Evolutionary conservation across 495 filamentous ascomycete species (phyloP).

Genomic region (Astrothelium subdiscretum): DNA sequence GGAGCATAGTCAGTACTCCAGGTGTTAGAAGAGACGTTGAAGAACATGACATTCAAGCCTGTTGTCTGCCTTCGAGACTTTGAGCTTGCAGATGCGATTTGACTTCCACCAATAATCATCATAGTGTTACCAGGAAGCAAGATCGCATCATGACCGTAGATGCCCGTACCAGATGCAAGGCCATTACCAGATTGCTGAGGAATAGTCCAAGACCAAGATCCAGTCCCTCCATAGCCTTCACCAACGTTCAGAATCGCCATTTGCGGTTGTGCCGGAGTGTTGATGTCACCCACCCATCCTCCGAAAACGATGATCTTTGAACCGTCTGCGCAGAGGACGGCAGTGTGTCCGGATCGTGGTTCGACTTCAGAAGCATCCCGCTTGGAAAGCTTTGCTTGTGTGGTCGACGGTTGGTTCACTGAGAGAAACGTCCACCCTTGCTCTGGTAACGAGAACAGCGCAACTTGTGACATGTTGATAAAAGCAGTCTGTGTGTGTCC

Average conservation of each 20-base stretch:
- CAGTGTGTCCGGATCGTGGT: conserved; percentile 75
- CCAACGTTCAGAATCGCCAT: conserved; percentile 64
- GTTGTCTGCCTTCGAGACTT: conserved; percentile 21
- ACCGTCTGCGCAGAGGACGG: conserved; percentile 68
- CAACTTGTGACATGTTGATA: conserved; percentile 85
- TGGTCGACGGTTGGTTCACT: conserved; percentile 36
- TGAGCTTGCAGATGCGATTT: conserved; percentile 42
- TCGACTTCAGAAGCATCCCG: conserved; percentile 41
- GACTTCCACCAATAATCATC: conserved; percentile 78
- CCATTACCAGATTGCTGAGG: conserved; percentile 36
- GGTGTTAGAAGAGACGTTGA: conserved; percentile 61
- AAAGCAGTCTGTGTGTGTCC: conserved; percentile 78
- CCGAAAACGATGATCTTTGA: conserved; percentile 63
- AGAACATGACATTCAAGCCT: conserved; percentile 48
- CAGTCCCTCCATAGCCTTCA: conserved; percentile 49
- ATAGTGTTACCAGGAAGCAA: conserved; percentile 80
- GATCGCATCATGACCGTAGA: conserved; percentile 76
- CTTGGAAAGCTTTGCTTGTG: conserved; percentile 37
- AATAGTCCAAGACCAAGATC: conserved; percentile 63
- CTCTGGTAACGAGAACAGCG: conserved; percentile 76
- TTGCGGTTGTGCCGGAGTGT: conserved; percentile 64
- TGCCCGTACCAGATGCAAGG: conserved; percentile 41
- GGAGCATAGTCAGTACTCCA: conserved; percentile 58
- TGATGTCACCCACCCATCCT: conserved; percentile 79
- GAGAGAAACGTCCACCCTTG: conserved; percentile 73